Evolutionary conservation across 306 rosid genomes (phyloP).

Genomic region (Trifolium pratense): DNA sequence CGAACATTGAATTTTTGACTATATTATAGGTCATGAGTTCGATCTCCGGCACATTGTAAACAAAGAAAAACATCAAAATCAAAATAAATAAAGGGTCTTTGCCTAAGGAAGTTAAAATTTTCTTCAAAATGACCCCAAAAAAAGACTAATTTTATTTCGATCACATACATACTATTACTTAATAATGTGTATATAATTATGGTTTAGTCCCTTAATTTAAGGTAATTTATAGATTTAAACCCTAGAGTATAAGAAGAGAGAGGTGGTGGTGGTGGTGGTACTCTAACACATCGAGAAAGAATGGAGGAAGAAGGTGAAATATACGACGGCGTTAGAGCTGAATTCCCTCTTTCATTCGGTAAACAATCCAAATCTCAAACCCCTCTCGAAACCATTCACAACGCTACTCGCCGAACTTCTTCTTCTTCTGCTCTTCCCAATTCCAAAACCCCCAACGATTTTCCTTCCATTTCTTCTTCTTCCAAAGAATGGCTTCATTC

Average conservation of each 20-base stretch:
- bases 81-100: too few relatives aligned
- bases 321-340: slow-evolving; percentile 74
- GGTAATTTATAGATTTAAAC: too few relatives aligned
- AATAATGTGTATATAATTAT: too few relatives aligned
- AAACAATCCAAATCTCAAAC: slow-evolving; percentile 86
- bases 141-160: too few relatives aligned
- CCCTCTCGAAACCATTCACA: slow-evolving; percentile 85
- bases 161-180: too few relatives aligned
- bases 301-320: slow-evolving; percentile 80
- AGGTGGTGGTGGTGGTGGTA: neutral
- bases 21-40: too few relatives aligned
- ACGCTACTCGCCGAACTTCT: slow-evolving; percentile 66
- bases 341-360: slow-evolving; percentile 83
- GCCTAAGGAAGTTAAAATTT: too few relatives aligned
- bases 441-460: slow-evolving; percentile 34
- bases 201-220: too few relatives aligned
- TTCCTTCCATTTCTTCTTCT: slow-evolving; percentile 76
- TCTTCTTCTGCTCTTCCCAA: slow-evolving; percentile 11
- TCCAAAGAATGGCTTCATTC: slow-evolving; percentile 75
- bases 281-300: neutral
- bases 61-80: too few relatives aligned
- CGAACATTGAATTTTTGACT: too few relatives aligned
- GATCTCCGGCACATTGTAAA: too few relatives aligned
- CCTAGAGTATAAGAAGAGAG: neutral
- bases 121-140: too few relatives aligned